Percentiles rank a stretch among this genome's conserved stretches.
phyloP scores from a whole-genome alignment of 1,139 yeast genomes.

The Yamadazyma atlantica region DNA sequence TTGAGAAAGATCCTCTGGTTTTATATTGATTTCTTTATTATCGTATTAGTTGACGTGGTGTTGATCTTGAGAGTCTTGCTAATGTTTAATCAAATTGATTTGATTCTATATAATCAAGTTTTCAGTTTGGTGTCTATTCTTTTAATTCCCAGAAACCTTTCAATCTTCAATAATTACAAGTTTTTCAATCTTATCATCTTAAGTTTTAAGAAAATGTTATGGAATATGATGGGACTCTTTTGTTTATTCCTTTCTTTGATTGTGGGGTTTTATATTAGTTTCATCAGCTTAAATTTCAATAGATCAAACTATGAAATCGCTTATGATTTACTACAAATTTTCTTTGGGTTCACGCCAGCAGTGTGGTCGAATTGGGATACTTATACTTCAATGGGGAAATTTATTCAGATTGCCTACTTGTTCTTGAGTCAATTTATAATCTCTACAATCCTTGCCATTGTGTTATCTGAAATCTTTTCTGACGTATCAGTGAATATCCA shows the following conservation, averaged over 20 bases:
- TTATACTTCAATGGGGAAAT: slow-evolving; percentile 50
- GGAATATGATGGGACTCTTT: slow-evolving; percentile 54
- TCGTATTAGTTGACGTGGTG: slow-evolving; percentile 31
- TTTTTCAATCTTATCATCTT: slow-evolving; percentile 54
- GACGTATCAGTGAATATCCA: slow-evolving; percentile 37
- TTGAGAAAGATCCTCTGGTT: slow-evolving; percentile 43
- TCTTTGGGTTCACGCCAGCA: slow-evolving; percentile 64
- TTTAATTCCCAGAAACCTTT: slow-evolving; percentile 53
- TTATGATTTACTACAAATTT: slow-evolving; percentile 53
- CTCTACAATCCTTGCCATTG: slow-evolving; percentile 59
- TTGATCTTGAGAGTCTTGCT: slow-evolving; percentile 23
- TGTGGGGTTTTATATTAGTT: slow-evolving; percentile 59
- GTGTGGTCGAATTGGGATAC: slow-evolving; percentile 62
- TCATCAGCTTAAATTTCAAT: slow-evolving; percentile 50
- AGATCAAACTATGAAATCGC: slow-evolving; percentile 50
- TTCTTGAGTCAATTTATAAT: slow-evolving; percentile 59
- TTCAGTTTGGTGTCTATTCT: slow-evolving; percentile 52
- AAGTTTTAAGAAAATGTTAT: slow-evolving; percentile 54
- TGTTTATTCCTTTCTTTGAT: slow-evolving; percentile 52
- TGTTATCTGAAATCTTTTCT: slow-evolving; percentile 47
- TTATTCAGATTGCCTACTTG: slow-evolving; percentile 51
- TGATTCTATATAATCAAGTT: slow-evolving; percentile 26
- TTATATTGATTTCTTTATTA: slow-evolving; percentile 35
- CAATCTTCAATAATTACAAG: slow-evolving; percentile 54
- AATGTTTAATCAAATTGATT: slow-evolving; percentile 10